These are phyloP conservation scores for Colletotrichum liaoningense DNA, from an alignment of 2,329 filamentous ascomycete species.

Conservation along the genomic window DNA sequence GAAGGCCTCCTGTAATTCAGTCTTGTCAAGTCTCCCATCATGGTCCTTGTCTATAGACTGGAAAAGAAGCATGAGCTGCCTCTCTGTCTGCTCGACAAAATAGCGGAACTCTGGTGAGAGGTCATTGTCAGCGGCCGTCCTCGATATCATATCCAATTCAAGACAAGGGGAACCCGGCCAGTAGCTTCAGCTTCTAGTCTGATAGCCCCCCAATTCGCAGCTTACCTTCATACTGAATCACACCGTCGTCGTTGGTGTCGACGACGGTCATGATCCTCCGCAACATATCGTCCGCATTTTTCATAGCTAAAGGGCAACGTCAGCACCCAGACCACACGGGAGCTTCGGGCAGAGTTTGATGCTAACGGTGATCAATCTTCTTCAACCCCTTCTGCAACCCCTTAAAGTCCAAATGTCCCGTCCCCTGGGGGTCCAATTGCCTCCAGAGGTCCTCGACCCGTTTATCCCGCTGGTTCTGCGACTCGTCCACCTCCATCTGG, in stretches of 20 bases:
- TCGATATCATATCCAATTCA: conserved; percentile 24
- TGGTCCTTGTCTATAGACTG: conserved; percentile 86
- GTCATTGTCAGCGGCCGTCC: conserved; percentile 22
- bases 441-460: conserved; percentile 87
- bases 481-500: conserved; percentile 78
- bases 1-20: conserved; percentile 86
- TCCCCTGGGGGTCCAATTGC: conserved; percentile 80
- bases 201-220: conserved; percentile 21
- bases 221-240: conserved; percentile 90
- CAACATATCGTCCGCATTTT: conserved; percentile 91
- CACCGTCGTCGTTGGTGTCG: conserved; percentile 88
- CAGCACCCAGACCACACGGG: conserved; percentile 13
- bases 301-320: conserved; percentile 66
- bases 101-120: conserved; percentile 79
- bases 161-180: conserved; percentile 17
- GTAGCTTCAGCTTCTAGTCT: conserved; percentile 21
- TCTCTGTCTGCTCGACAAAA: conserved; percentile 90
- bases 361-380: conserved; percentile 90
- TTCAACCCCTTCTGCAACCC: conserved; percentile 86
- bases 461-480: conserved; percentile 81
- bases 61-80: conserved; percentile 85
- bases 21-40: conserved; percentile 87
- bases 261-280: conserved; percentile 83
- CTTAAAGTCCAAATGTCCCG: conserved; percentile 85
- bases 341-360: conserved; percentile 6